A percentile compares a stretch with the other conserved stretches of the same genome.
Conservation (phyloP, 331 rosid genomes). For the Rosa hybrid region DNA sequence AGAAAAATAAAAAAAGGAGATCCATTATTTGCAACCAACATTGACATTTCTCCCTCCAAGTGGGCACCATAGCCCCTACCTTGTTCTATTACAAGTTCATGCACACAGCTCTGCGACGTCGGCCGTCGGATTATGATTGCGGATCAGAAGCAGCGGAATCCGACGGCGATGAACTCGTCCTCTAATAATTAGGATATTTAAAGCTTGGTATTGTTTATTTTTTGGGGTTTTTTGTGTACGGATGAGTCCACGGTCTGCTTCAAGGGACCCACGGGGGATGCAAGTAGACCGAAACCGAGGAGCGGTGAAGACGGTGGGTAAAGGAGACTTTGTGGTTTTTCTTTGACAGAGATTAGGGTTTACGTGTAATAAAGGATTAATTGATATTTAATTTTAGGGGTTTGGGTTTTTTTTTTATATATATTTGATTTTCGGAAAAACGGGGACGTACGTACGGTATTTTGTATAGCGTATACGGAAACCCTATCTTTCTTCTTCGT, state of each 20-base stretch:
- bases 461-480: not conserved
- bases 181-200: not conserved
- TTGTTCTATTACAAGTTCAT: not conserved
- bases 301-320: constrained; percentile 43
- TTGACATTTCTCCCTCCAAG: constrained; percentile 48
- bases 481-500: not conserved
- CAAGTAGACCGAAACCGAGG: constrained; percentile 38
- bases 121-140: constrained; percentile 2
- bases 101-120: not conserved
- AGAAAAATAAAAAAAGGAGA: not conserved
- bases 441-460: constrained; percentile 14
- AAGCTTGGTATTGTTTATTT: not conserved
- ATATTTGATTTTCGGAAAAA: not conserved
- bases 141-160: constrained; percentile 10
- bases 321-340: not conserved
- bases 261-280: constrained; percentile 38
- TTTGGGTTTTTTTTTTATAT: not conserved
- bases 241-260: constrained; percentile 38
- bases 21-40: constrained; percentile 44
- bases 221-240: constrained; percentile 34
- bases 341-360: not conserved
- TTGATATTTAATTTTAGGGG: not conserved
- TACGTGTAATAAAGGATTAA: constrained; percentile 1
- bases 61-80: constrained; percentile 28
- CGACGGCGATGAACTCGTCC: constrained; percentile 8